Conservation (phyloP, 2,329 filamentous ascomycete species). For the Botrytis fabae region DNA sequence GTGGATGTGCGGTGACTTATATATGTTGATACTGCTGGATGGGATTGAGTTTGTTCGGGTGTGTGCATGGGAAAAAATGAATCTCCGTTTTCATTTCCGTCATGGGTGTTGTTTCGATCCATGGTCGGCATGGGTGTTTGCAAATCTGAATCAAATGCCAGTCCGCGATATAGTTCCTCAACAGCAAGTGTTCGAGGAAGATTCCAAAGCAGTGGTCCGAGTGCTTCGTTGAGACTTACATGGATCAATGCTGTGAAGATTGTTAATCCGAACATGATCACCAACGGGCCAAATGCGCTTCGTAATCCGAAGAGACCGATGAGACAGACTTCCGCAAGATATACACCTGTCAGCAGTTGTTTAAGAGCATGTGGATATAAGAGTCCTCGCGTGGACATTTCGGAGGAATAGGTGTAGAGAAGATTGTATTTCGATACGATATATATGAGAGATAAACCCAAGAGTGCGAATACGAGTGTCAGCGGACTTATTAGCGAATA, state of each 20-base stretch:
- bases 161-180: constrained; percentile 32
- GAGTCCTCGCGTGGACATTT: constrained; percentile 66
- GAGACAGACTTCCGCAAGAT: constrained; percentile 61
- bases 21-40: constrained; percentile 1
- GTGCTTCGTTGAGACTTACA: constrained; percentile 41
- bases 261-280: constrained; percentile 58
- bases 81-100: neutral
- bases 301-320: constrained; percentile 63
- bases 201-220: constrained; percentile 37
- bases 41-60: neutral
- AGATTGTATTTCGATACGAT: constrained; percentile 66
- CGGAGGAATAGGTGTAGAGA: constrained; percentile 60
- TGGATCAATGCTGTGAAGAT: constrained; percentile 58
- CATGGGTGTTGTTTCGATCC: constrained; percentile 38
- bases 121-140: constrained; percentile 26
- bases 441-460: constrained; percentile 65
- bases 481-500: constrained; percentile 67
- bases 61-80: constrained; percentile 8
- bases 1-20: neutral
- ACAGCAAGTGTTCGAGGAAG: constrained; percentile 38
- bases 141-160: constrained; percentile 37
- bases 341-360: constrained; percentile 63
- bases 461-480: constrained; percentile 62
- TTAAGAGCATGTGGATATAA: constrained; percentile 63
- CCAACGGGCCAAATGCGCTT: constrained; percentile 53